These are phyloP conservation scores for Aspergillus floridensis DNA, from an alignment of 2,329 filamentous ascomycete genomes.

Conservation along the genomic window DNA sequence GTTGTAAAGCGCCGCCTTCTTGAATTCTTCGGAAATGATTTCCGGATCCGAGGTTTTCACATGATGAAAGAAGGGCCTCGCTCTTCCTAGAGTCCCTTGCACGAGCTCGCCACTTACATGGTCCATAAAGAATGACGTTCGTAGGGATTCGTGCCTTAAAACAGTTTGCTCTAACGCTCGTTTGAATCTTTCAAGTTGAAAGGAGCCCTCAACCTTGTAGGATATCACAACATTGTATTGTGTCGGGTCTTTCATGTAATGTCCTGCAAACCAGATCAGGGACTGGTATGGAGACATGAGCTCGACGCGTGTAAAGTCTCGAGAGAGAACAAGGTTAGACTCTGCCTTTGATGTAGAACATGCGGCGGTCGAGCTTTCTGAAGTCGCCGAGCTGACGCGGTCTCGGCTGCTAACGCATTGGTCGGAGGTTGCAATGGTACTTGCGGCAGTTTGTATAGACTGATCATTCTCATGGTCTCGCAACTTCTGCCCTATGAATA, in stretches of 20 bases:
- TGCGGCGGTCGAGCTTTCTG: neutral
- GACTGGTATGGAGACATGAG: slow-evolving; percentile 4
- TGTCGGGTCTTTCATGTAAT: slow-evolving; percentile 4
- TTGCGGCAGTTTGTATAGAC: too few species aligned
- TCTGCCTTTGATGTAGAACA: neutral
- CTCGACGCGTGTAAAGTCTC: neutral
- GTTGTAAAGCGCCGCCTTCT: neutral
- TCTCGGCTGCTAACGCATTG: too few species aligned
- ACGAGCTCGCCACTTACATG: neutral
- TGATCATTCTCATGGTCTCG: too few species aligned
- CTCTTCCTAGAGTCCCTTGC: neutral
- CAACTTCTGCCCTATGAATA: too few species aligned
- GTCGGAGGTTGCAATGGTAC: too few species aligned
- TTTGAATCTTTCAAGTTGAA: neutral
- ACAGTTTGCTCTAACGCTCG: neutral
- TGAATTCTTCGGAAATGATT: neutral
- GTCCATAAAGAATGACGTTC: slow-evolving; percentile 1
- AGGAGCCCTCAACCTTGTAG: neutral
- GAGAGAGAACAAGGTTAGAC: neutral
- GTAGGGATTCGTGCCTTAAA: neutral
- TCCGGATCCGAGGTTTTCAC: neutral
- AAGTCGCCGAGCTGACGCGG: neutral
- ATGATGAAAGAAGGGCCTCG: neutral
- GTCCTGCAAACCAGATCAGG: slow-evolving; percentile 5
- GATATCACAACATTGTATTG: slow-evolving; percentile 2